phyloP scores from a whole-genome alignment of 257 asterid species.

The Nicotiana otophora region DNA sequence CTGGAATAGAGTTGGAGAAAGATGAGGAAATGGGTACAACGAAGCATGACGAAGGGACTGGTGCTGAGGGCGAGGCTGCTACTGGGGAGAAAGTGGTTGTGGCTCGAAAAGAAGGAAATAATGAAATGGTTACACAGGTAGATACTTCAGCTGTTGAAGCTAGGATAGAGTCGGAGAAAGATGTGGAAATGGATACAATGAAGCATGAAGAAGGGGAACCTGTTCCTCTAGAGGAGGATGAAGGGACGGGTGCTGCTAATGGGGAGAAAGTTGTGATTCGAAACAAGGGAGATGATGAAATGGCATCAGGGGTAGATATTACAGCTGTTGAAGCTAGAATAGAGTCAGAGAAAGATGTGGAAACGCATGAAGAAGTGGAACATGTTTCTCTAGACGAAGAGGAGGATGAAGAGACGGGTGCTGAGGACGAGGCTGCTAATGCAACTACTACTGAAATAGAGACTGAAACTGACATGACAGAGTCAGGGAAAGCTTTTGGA shows the following conservation, averaged over 20 bases:
- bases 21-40: slow-evolving; percentile 18
- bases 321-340: slow-evolving; percentile 22
- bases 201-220: slow-evolving; percentile 18
- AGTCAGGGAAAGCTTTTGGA: slow-evolving; percentile 47
- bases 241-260: slow-evolving; percentile 32
- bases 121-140: slow-evolving; percentile 22
- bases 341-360: slow-evolving; percentile 30
- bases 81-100: not conserved
- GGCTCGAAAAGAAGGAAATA: slow-evolving; percentile 13
- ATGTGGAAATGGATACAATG: slow-evolving; percentile 21
- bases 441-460: slow-evolving; percentile 66
- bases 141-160: slow-evolving; percentile 23
- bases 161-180: slow-evolving; percentile 26
- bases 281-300: slow-evolving; percentile 61
- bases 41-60: slow-evolving; percentile 17
- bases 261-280: slow-evolving; percentile 24
- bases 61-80: slow-evolving; percentile 17
- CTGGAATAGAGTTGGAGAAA: not conserved
- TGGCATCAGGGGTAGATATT: slow-evolving; percentile 22
- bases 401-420: slow-evolving; percentile 44
- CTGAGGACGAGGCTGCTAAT: slow-evolving; percentile 45
- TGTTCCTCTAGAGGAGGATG: slow-evolving; percentile 19
- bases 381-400: slow-evolving; percentile 11
- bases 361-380: slow-evolving; percentile 25
- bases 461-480: slow-evolving; percentile 61